These are phyloP conservation scores for Pisolithus orientalis DNA, from an alignment of 768 basidiomycete genomes.

Conservation along the genomic window DNA sequence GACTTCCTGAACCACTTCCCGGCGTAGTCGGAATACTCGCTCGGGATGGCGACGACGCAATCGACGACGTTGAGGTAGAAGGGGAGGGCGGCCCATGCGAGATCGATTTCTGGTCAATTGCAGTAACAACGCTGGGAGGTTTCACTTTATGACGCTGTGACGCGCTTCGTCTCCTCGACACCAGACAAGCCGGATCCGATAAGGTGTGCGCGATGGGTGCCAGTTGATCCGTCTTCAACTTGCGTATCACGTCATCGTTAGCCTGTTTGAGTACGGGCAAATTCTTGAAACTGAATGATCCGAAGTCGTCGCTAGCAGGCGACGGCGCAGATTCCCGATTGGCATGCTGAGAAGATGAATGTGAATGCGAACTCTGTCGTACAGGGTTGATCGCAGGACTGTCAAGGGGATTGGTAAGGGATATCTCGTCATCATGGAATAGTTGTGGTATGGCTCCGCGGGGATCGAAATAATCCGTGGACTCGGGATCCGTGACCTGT, in stretches of 20 bases:
- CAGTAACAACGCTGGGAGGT: constrained; percentile 72
- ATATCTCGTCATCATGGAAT: constrained; percentile 85
- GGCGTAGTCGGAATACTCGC: constrained; percentile 68
- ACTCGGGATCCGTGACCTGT: constrained; percentile 91
- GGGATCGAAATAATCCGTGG: constrained; percentile 99
- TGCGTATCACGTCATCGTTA: constrained; percentile 96
- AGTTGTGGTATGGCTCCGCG: constrained; percentile 86
- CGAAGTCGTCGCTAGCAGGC: constrained; percentile 83
- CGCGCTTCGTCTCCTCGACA: constrained; percentile 71
- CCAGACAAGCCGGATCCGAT: constrained; percentile 52
- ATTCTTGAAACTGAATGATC: constrained; percentile 98
- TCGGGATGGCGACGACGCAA: constrained; percentile 84
- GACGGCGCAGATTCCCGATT: constrained; percentile 39
- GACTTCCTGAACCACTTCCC: constrained; percentile 47
- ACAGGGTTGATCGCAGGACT: constrained; percentile 27
- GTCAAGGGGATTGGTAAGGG: constrained; percentile 47
- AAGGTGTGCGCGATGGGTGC: constrained; percentile 69
- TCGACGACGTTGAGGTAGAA: constrained; percentile 85
- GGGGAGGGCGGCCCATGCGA: constrained; percentile 85
- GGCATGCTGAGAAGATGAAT: constrained; percentile 23
- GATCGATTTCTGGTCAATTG: constrained; percentile 53
- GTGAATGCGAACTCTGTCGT: constrained; percentile 8
- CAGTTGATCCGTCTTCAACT: constrained; percentile 89
- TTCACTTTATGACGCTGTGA: constrained; percentile 71
- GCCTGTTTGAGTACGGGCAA: constrained; percentile 93